A percentile compares a stretch with the other conserved stretches of the same genome.
Evolutionary conservation across 106 monocot species (phyloP).

Genomic region (Xerophyta viscosa): DNA sequence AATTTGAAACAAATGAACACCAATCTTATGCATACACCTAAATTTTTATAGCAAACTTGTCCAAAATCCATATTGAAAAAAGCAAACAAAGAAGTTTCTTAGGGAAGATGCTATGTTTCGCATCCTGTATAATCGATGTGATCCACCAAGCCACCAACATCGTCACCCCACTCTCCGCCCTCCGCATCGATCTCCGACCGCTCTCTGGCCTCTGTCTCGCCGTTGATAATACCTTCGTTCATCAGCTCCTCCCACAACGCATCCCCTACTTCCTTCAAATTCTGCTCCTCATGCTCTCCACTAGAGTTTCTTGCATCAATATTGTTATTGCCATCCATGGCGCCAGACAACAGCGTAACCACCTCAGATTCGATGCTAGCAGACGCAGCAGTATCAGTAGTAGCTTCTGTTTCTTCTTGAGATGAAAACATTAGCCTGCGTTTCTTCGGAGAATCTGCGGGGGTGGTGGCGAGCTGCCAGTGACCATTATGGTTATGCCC

Average conservation of each 20-base stretch:
- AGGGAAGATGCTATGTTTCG: no score
- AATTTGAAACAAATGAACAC: no score
- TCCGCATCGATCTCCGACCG: conserved; percentile 8
- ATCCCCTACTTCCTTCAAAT: conserved; percentile 6
- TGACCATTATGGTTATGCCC: not conserved
- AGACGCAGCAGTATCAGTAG: no score
- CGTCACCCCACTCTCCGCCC: conserved; percentile 19
- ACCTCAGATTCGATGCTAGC: not conserved
- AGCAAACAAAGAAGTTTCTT: no score
- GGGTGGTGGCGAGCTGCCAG: no score
- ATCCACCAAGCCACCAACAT: conserved; percentile 24
- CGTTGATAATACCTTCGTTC: not conserved
- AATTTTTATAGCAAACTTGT: no score
- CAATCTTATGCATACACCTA: no score
- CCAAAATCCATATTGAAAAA: no score
- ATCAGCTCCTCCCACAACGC: conserved; percentile 39
- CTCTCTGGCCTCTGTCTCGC: conserved; percentile 4
- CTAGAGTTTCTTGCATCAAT: conserved; percentile 8
- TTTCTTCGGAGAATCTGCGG: no score
- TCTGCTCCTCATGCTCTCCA: conserved; percentile 3
- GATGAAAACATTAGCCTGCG: no score
- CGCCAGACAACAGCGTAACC: conserved; percentile 8
- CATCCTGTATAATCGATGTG: conserved; percentile 31
- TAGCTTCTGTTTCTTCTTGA: no score
- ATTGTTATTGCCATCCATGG: no score